Evolutionary conservation across 306 rosid genomes (phyloP).

Genomic region (Castanea sativa): DNA sequence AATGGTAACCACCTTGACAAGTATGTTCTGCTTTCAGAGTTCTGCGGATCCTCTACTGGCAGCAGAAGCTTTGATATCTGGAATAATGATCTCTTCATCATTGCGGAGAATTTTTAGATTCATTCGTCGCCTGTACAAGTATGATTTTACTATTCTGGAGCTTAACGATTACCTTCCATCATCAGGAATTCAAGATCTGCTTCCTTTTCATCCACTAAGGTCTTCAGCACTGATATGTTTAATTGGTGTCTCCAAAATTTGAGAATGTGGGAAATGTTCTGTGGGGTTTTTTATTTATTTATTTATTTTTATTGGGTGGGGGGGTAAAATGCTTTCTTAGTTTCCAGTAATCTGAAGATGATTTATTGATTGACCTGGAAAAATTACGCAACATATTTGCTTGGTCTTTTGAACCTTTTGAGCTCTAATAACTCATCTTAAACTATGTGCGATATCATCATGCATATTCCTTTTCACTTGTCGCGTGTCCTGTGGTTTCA

Average conservation of each 20-base stretch:
- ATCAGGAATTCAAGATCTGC: slow-evolving; percentile 15
- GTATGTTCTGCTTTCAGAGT: slow-evolving; percentile 54
- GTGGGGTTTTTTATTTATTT: not conserved
- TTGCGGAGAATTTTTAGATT: slow-evolving; percentile 52
- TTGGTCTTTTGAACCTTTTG: not conserved
- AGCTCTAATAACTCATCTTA: not conserved
- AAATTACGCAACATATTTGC: not conserved
- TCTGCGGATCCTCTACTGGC: slow-evolving; percentile 76
- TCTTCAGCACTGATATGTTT: not conserved
- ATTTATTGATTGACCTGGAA: not conserved
- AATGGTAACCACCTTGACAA: slow-evolving; percentile 20
- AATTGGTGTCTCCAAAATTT: not conserved
- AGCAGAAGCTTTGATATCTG: slow-evolving; percentile 53
- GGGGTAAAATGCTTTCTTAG: not conserved
- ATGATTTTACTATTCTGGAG: slow-evolving; percentile 24
- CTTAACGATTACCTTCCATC: slow-evolving; percentile 8
- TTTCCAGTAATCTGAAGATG: not conserved
- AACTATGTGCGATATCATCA: not conserved
- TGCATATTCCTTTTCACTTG: slow-evolving; percentile 5
- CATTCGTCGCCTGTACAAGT: slow-evolving; percentile 58
- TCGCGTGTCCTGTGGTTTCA: slow-evolving; percentile 3
- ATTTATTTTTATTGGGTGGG: too few species aligned
- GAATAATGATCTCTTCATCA: slow-evolving; percentile 36
- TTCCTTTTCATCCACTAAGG: slow-evolving; percentile 5
- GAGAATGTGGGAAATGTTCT: not conserved